Evolutionary conservation across 495 filamentous ascomycete species (phyloP), one percentile per base, ranked within the genome.

Genomic region (Tuber aestivum): DNA sequence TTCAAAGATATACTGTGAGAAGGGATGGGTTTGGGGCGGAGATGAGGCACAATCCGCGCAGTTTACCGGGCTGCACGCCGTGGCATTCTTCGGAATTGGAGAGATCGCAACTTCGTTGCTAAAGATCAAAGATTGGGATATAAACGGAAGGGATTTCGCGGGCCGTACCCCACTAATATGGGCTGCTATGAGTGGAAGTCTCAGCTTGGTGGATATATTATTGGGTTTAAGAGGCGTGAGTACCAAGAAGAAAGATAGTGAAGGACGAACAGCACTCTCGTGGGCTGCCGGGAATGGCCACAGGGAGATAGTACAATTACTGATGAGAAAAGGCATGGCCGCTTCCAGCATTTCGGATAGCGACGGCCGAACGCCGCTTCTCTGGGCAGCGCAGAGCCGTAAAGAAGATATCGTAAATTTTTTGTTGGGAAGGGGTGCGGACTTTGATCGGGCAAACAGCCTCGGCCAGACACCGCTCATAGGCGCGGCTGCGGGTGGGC

Each of bases 241-340:
- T 27, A 14, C 70, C 7, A 4, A 72, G 32, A 45, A 35, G 44
- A 75, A 40, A 50, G 42, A 70, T 27, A 37, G 5, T 0, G 16
- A 16, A 21, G 69, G 69, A 27, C 80, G 79, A 41, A 85, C 82
- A 18, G 82, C 85, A 38, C 81, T 87, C 69, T 83, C 79, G 14
- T 83, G 71, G 77, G 86, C 85, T 38, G 84, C 83, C 84, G 80
- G 74, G 72, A 78, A 77, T n/a, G 86, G 85, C 10, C 79, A 86
- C 73, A 76, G 83, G 65, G 82, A 72, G 16, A 76, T 82, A 18
- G 75, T 83, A 41, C 69, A 76, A 71, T 1, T 71, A 40, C 77
- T 83, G 44, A 61, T 83, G 37, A 48, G 1, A 6, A 48, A 48
- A 0, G 18, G 7, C 44, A 0, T 20, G 3, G 2, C 6, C 20